Conservation (phyloP, 805 yeast species). For the Spathaspora hagerdaliae region DNA sequence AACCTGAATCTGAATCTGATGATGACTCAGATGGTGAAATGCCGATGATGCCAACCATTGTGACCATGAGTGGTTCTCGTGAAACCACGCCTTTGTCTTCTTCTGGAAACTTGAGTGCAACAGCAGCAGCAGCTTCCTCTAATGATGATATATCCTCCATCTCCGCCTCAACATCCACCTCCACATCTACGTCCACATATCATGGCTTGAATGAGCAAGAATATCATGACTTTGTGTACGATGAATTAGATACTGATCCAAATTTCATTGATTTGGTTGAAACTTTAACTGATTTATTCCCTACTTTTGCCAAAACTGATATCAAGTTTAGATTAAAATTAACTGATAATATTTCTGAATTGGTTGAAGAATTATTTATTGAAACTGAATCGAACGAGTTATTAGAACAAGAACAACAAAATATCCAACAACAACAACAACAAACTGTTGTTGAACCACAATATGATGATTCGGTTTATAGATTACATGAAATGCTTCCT, state of each 20-base stretch:
- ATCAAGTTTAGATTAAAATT: conserved; percentile 22
- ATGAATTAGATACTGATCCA: conserved; percentile 10
- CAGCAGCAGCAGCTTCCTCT: not conserved
- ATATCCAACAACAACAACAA: not conserved
- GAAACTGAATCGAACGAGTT: conserved; percentile 11
- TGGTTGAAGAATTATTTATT: conserved; percentile 22
- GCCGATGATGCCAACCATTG: not conserved
- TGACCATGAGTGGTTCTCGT: not conserved
- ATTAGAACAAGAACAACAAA: not conserved
- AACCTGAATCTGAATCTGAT: not conserved
- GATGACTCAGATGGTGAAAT: not conserved
- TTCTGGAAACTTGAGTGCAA: not conserved
- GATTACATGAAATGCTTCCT: conserved; percentile 45
- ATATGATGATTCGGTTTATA: conserved; percentile 14
- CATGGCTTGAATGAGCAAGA: not conserved
- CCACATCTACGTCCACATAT: not conserved
- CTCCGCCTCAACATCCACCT: not conserved
- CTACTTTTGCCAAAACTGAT: conserved; percentile 20
- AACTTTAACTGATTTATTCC: conserved; percentile 24
- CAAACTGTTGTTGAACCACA: not conserved
- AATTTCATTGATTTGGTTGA: conserved; percentile 11
- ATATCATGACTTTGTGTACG: conserved; percentile 3
- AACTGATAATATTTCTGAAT: conserved; percentile 16
- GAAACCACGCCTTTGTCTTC: not conserved
- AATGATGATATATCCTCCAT: not conserved